Percentiles rank a stretch among this genome's conserved stretches.
phyloP scores from a whole-genome alignment of 768 basidiomycete genomes.

The Asterophora lycoperdoides region DNA sequence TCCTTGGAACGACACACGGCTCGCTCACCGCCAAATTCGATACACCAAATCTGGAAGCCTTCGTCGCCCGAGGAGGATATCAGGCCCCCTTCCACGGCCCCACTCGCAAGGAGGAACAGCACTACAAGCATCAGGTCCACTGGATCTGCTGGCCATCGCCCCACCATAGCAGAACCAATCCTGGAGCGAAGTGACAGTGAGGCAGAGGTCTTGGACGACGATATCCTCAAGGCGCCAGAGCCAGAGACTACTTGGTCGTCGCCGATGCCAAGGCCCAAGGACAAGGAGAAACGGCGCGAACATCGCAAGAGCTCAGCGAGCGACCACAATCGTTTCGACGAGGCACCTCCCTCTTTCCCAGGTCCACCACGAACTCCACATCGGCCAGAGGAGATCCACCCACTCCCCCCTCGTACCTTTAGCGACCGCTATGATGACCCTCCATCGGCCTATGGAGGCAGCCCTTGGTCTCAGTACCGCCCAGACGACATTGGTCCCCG shows the following conservation, averaged over 20 bases:
- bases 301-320: slow-evolving; percentile 18
- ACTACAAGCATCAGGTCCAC: slow-evolving; percentile 46
- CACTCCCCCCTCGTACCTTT: neutral
- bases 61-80: slow-evolving; percentile 42
- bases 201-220: slow-evolving; percentile 8
- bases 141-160: slow-evolving; percentile 37
- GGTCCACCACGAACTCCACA: slow-evolving; percentile 4
- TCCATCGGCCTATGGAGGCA: slow-evolving; percentile 2
- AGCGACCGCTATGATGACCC: slow-evolving; percentile 14
- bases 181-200: slow-evolving; percentile 30
- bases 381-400: slow-evolving; percentile 10
- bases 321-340: slow-evolving; percentile 14
- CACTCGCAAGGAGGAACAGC: slow-evolving; percentile 44
- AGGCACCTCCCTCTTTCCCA: slow-evolving; percentile 3
- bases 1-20: slow-evolving; percentile 29
- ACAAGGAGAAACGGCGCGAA: slow-evolving; percentile 19
- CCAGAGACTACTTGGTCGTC: slow-evolving; percentile 9
- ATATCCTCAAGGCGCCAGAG: slow-evolving; percentile 1
- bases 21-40: slow-evolving; percentile 28
- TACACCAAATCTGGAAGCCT: slow-evolving; percentile 50
- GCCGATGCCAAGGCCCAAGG: slow-evolving; percentile 10
- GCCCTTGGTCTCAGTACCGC: slow-evolving; percentile 5
- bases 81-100: slow-evolving; percentile 31
- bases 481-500: slow-evolving; percentile 8
- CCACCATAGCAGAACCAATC: slow-evolving; percentile 36